These are phyloP conservation scores for Coelastrella sp. DNA, from an alignment of 139 green algal genomes.

Conservation along the genomic window DNA sequence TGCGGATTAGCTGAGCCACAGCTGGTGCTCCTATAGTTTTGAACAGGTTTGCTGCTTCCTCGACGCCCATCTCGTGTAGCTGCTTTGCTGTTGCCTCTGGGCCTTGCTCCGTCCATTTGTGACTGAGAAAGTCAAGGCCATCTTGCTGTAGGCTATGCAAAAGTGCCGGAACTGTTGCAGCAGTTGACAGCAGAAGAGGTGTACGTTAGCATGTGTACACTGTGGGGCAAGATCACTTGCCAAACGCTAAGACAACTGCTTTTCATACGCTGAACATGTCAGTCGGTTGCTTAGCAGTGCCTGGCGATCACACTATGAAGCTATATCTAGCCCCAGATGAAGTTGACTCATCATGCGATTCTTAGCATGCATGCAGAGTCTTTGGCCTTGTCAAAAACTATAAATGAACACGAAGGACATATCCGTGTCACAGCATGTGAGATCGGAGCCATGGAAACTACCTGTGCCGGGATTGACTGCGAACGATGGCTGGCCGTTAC, in stretches of 20 bases:
- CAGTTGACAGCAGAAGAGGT: neutral
- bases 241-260: too few relatives aligned
- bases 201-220: too few relatives aligned
- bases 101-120: slow-evolving; percentile 24
- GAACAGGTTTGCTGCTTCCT: slow-evolving; percentile 29
- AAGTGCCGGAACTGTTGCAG: slow-evolving; percentile 7
- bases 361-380: too few relatives aligned
- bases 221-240: too few relatives aligned
- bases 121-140: neutral
- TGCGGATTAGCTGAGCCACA: neutral
- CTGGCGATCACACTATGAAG: too few relatives aligned
- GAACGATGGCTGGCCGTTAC: neutral
- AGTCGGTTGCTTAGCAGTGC: too few relatives aligned
- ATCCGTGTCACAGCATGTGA: too few relatives aligned
- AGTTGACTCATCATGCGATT: too few relatives aligned
- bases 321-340: too few relatives aligned
- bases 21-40: neutral
- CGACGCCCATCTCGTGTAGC: slow-evolving; percentile 14
- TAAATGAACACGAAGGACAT: too few relatives aligned
- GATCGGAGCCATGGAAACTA: neutral
- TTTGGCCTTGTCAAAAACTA: too few relatives aligned
- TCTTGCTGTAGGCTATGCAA: slow-evolving; percentile 2
- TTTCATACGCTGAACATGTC: too few relatives aligned
- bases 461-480: neutral
- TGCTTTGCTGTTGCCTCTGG: neutral